Evolutionary conservation across 176 grass and related monocot genomes (phyloP).

Genomic region (Carex littledalei): DNA sequence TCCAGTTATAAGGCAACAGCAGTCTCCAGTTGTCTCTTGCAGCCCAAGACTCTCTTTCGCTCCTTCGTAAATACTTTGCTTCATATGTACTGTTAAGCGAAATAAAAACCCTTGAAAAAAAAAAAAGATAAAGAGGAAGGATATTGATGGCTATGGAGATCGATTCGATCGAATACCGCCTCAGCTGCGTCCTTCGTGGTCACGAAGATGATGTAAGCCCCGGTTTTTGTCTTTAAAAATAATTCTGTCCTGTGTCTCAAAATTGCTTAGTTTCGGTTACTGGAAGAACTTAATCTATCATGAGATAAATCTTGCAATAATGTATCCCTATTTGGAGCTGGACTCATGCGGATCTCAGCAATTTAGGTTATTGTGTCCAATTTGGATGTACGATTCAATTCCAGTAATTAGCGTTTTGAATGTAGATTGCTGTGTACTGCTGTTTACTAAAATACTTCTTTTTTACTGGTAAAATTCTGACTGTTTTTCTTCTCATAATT

Average conservation of each 20-base stretch:
- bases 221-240: not conserved
- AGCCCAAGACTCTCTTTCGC: not conserved
- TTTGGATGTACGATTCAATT: not conserved
- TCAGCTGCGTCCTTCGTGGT: constrained; percentile 54
- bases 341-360: not conserved
- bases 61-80: too few species aligned
- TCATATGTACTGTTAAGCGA: not conserved
- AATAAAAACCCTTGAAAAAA: not conserved
- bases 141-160: constrained; percentile 14
- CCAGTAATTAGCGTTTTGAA: not conserved
- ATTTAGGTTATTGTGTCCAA: not conserved
- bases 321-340: not conserved
- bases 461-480: not conserved
- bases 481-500: not conserved
- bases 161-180: constrained; percentile 45
- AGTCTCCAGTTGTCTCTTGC: constrained; percentile 5
- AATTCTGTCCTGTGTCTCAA: not conserved
- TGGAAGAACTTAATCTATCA: not conserved
- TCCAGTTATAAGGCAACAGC: not conserved
- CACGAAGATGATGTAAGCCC: constrained; percentile 89
- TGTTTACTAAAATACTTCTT: not conserved
- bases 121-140: not conserved
- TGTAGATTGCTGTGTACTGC: not conserved
- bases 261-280: constrained; percentile 32
- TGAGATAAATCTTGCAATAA: not conserved